phyloP scores from a whole-genome alignment of 208 protist species.

The Crithidia brevicula region DNA sequence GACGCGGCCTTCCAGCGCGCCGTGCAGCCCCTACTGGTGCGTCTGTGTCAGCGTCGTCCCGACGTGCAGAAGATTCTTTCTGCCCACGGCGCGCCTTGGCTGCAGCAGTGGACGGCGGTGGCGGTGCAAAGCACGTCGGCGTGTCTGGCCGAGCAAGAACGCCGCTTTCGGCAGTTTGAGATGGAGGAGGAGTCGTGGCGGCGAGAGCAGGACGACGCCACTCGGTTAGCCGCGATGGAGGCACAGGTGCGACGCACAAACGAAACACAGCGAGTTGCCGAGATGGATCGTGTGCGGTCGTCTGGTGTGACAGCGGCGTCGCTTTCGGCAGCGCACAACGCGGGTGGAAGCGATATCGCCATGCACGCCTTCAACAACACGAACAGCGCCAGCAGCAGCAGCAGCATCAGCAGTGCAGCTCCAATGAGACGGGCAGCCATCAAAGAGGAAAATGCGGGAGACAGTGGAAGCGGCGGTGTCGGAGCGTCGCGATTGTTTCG shows the following conservation, averaged over 20 bases:
- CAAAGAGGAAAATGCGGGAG: background rate
- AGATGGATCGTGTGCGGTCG: constrained; percentile 12
- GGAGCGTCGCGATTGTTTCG: background rate
- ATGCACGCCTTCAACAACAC: no score
- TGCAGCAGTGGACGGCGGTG: constrained; percentile 33
- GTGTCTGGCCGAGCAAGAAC: constrained; percentile 54
- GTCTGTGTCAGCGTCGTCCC: constrained; percentile 32
- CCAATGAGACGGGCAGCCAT: background rate
- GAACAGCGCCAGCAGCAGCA: background rate
- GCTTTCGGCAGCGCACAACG: no score
- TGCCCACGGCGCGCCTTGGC: constrained; percentile 51
- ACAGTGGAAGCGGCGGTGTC: background rate
- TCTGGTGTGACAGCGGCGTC: background rate
- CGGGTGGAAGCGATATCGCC: no score
- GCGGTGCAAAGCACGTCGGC: constrained; percentile 43
- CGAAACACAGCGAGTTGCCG: constrained; percentile 10
- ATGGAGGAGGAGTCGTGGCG: constrained; percentile 48
- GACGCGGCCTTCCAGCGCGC: constrained; percentile 38
- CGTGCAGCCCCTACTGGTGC: constrained; percentile 42
- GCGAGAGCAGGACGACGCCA: constrained; percentile 27
- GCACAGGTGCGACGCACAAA: constrained; percentile 35
- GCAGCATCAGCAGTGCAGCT: background rate
- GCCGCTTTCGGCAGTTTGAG: constrained; percentile 63
- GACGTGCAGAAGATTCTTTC: constrained; percentile 29
- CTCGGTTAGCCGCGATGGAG: constrained; percentile 10